Conservation (phyloP, 108 stramenopile species). For the Cyclotella atomus region DNA sequence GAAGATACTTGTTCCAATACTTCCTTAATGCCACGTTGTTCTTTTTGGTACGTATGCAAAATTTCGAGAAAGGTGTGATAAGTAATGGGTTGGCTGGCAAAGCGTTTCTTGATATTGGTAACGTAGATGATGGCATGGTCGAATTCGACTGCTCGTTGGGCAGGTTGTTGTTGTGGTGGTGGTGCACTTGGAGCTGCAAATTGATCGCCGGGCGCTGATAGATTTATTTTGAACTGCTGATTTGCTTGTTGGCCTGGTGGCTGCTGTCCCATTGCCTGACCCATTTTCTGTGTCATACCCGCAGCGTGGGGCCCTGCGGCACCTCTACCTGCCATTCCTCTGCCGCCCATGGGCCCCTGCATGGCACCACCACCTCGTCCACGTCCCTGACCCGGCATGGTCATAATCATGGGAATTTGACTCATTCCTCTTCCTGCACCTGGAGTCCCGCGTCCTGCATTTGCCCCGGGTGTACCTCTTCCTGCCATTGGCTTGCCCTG, state of each 20-base stretch:
- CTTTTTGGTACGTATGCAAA: slow-evolving; percentile 94
- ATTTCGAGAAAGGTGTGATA: slow-evolving; percentile 93
- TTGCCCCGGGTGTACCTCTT: slow-evolving; percentile 9
- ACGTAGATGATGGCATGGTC: slow-evolving; percentile 95
- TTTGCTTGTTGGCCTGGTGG: not conserved
- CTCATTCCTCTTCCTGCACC: slow-evolving; percentile 1
- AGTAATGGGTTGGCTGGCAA: slow-evolving; percentile 83
- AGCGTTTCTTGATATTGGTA: slow-evolving; percentile 93
- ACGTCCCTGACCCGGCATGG: slow-evolving; percentile 10
- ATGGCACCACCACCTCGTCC: not conserved
- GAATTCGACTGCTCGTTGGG: slow-evolving; percentile 67
- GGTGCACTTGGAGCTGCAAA: not conserved
- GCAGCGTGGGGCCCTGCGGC: too few species aligned
- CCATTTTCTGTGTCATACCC: not conserved
- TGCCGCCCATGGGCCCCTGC: not conserved
- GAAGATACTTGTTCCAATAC: slow-evolving; percentile 90
- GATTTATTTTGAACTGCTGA: not conserved
- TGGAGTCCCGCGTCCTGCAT: slow-evolving; percentile 1
- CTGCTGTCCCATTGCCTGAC: slow-evolving; percentile 10
- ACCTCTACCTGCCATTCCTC: slow-evolving; percentile 26
- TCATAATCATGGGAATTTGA: slow-evolving; percentile 8
- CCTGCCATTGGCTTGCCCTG: slow-evolving; percentile 20
- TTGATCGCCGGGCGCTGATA: not conserved
- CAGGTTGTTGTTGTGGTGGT: slow-evolving; percentile 28
- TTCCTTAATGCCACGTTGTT: slow-evolving; percentile 94